phyloP scores from a whole-genome alignment of 2,329 filamentous ascomycete species.

The Davidsoniella eucalypti region DNA sequence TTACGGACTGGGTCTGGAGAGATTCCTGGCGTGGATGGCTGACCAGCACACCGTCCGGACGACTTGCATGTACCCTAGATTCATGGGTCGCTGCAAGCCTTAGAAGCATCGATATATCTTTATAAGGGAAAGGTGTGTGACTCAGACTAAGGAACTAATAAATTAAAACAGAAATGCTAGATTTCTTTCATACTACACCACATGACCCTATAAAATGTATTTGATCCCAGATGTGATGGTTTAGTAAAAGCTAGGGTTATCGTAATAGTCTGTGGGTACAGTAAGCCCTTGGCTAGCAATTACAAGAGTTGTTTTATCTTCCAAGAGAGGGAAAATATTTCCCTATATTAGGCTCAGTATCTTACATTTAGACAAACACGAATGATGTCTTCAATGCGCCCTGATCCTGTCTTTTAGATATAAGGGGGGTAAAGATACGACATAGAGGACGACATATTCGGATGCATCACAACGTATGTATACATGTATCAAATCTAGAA shows the following conservation, averaged over 20 bases:
- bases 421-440: too few species aligned
- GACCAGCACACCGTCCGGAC: constrained; percentile 48
- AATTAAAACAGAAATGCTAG: constrained; percentile 12
- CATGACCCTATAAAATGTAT: background rate
- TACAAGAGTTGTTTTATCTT: background rate
- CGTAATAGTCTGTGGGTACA: too few species aligned
- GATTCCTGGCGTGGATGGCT: constrained; percentile 47
- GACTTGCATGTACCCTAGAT: constrained; percentile 62
- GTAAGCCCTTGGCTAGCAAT: too few species aligned
- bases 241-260: background rate
- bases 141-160: constrained; percentile 1
- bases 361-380: too few species aligned
- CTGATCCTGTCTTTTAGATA: too few species aligned
- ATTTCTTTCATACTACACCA: constrained; percentile 16
- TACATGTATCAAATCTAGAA: too few species aligned
- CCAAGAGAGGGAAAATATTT: background rate
- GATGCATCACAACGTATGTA: too few species aligned
- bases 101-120: constrained; percentile 22
- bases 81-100: constrained; percentile 67
- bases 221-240: background rate
- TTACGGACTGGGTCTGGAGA: constrained; percentile 83
- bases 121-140: background rate
- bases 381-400: too few species aligned
- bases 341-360: too few species aligned
- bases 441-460: too few species aligned